A percentile compares a stretch with the other conserved stretches of the same genome.
These are phyloP conservation scores for Boeremia exigua DNA, from an alignment of 2,329 filamentous ascomycete genomes.

Conservation along the genomic window DNA sequence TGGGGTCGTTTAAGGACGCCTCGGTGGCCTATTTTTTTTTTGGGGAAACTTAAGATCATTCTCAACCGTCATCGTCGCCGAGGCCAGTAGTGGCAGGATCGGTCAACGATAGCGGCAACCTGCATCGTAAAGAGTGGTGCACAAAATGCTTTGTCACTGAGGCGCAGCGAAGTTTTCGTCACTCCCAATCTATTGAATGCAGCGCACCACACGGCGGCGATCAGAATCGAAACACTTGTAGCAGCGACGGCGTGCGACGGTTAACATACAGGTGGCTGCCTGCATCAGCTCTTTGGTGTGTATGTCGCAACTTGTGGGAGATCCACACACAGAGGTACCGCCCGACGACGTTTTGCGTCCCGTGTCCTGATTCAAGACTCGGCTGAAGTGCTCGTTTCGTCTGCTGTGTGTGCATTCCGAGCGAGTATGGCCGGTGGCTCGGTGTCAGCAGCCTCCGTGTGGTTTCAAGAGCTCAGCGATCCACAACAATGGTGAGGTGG, in stretches of 20 bases:
- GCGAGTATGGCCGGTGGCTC: slow-evolving; percentile 24
- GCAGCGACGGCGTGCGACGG: background rate
- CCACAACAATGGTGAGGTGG: slow-evolving; percentile 27
- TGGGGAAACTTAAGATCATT: slow-evolving; percentile 2
- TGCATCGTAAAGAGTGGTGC: slow-evolving; percentile 14
- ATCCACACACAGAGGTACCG: background rate
- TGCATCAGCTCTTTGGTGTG: background rate
- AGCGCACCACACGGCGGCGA: slow-evolving; percentile 20
- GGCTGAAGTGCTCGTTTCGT: slow-evolving; percentile 21
- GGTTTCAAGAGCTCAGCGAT: slow-evolving; percentile 41
- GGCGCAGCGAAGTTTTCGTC: slow-evolving; percentile 22
- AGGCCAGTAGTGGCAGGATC: slow-evolving; percentile 12
- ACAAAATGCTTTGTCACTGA: slow-evolving; percentile 28
- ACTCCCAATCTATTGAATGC: slow-evolving; percentile 16
- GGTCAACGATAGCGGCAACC: slow-evolving; percentile 21
- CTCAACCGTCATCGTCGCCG: slow-evolving; percentile 21
- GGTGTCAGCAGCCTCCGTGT: slow-evolving; percentile 33
- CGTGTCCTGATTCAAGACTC: slow-evolving; percentile 23
- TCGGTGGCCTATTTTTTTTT: slow-evolving; percentile 20
- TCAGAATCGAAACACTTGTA: slow-evolving; percentile 14
- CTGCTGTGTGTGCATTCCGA: slow-evolving; percentile 20
- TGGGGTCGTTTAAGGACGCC: slow-evolving; percentile 30
- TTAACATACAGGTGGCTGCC: background rate
- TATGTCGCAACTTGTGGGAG: background rate
- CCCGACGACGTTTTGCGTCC: slow-evolving; percentile 4